A percentile compares a stretch with the other conserved stretches of the same genome.
Evolutionary conservation across 352 stramenopile species (phyloP).

Genomic region (Phytophthora pseudosyringae): DNA sequence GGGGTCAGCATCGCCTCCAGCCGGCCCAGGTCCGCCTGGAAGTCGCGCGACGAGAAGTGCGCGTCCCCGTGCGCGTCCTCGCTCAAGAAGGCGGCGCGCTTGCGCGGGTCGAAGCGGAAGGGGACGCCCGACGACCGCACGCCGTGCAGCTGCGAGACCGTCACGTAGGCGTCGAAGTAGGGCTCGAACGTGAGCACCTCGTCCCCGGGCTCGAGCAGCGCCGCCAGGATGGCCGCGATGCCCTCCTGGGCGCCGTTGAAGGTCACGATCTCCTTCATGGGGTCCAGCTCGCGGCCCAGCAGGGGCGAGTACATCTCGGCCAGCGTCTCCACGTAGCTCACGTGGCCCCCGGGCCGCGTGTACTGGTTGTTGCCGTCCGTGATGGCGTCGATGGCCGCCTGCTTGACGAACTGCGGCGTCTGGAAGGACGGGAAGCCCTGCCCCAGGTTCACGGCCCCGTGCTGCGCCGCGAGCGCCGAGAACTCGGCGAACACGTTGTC

Average conservation of each 20-base stretch:
- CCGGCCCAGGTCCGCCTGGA: slow-evolving; percentile 84
- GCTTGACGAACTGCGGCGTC: slow-evolving; percentile 91
- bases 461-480: slow-evolving; percentile 79
- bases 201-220: slow-evolving; percentile 82
- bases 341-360: slow-evolving; percentile 85
- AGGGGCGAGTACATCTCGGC: slow-evolving; percentile 83
- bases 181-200: slow-evolving; percentile 90
- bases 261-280: slow-evolving; percentile 84
- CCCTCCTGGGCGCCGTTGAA: slow-evolving; percentile 91
- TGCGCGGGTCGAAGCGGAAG: slow-evolving; percentile 61
- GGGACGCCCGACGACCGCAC: slow-evolving; percentile 78
- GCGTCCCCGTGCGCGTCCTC: slow-evolving; percentile 18
- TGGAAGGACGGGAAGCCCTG: slow-evolving; percentile 97
- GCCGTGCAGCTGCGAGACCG: slow-evolving; percentile 82
- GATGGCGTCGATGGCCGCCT: slow-evolving; percentile 87
- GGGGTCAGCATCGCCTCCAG: slow-evolving; percentile 89
- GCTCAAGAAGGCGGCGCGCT: slow-evolving; percentile 50
- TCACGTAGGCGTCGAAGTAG: slow-evolving; percentile 93
- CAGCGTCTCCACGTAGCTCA: slow-evolving; percentile 79
- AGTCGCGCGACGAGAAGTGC: slow-evolving; percentile 75
- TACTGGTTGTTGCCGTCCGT: slow-evolving; percentile 88
- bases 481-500: slow-evolving; percentile 91
- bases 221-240: slow-evolving; percentile 82
- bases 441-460: slow-evolving; percentile 94
- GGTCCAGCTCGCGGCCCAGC: slow-evolving; percentile 68